These are phyloP conservation scores for Phytophthora macrochlamydospora DNA, from an alignment of 352 stramenopile species.

Conservation along the genomic window DNA sequence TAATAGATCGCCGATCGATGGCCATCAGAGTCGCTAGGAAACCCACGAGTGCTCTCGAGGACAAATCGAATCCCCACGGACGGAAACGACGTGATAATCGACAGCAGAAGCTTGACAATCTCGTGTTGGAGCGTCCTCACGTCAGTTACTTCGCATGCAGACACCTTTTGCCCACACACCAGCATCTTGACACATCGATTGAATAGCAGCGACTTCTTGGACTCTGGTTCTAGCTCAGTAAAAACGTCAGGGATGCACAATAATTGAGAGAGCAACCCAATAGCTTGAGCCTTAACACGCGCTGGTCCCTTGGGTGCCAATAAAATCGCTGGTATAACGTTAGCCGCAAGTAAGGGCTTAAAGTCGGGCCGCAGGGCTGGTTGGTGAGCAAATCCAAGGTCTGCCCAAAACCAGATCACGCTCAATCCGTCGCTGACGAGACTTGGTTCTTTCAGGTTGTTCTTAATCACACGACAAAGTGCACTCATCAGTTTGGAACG, in stretches of 20 bases:
- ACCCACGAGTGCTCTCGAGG: slow-evolving; percentile 67
- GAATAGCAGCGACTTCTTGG: slow-evolving; percentile 68
- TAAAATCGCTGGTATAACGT: slow-evolving; percentile 58
- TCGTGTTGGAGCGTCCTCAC: slow-evolving; percentile 53
- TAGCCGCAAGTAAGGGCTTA: slow-evolving; percentile 47
- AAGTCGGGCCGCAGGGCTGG: slow-evolving; percentile 38
- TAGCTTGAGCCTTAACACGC: slow-evolving; percentile 40
- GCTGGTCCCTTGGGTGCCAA: slow-evolving; percentile 44
- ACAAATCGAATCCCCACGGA: slow-evolving; percentile 70
- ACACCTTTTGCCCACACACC: slow-evolving; percentile 13
- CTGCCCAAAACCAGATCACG: slow-evolving; percentile 54
- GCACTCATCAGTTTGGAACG: slow-evolving; percentile 46
- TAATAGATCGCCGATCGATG: slow-evolving; percentile 71
- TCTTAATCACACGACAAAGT: slow-evolving; percentile 60
- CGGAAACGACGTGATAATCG: slow-evolving; percentile 59
- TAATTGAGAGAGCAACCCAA: slow-evolving; percentile 46
- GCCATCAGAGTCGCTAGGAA: slow-evolving; percentile 48
- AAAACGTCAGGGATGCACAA: slow-evolving; percentile 52
- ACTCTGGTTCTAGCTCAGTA: slow-evolving; percentile 39
- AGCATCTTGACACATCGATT: slow-evolving; percentile 78
- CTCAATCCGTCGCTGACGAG: slow-evolving; percentile 49
- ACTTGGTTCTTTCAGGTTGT: slow-evolving; percentile 44
- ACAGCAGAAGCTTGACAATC: slow-evolving; percentile 64
- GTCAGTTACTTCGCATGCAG: slow-evolving; percentile 20
- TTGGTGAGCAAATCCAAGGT: slow-evolving; percentile 34